Evolutionary conservation across 805 yeast species (phyloP).

Genomic region (Hermanozyma aechmeae): DNA sequence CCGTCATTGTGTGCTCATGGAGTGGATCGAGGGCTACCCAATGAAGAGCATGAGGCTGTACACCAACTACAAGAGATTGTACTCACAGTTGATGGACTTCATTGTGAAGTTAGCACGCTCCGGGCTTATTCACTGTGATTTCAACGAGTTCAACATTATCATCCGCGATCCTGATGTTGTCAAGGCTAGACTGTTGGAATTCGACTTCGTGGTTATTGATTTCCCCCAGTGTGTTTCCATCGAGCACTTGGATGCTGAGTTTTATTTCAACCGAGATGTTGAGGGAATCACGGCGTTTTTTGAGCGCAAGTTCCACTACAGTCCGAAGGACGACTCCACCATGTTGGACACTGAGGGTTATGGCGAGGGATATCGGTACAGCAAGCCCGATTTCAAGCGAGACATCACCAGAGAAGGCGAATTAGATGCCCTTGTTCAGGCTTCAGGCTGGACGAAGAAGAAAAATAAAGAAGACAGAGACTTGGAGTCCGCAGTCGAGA

Average conservation of each 20-base stretch:
- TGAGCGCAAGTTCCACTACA: constrained; percentile 64
- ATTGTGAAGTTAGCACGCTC: constrained; percentile 74
- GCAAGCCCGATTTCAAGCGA: constrained; percentile 70
- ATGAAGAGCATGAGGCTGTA: constrained; percentile 78
- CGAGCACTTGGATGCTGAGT: constrained; percentile 81
- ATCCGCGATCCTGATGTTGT: constrained; percentile 53
- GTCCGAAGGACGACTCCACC: constrained; percentile 55
- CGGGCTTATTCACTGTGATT: constrained; percentile 96
- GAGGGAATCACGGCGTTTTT: constrained; percentile 83
- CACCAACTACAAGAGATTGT: constrained; percentile 58
- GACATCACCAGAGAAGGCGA: constrained; percentile 63
- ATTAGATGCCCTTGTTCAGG: constrained; percentile 81
- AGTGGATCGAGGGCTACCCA: constrained; percentile 79
- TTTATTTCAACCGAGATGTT: constrained; percentile 86
- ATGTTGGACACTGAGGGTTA: constrained; percentile 74
- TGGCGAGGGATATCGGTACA: constrained; percentile 70
- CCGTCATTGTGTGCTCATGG: constrained; percentile 91
- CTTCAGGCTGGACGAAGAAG: constrained; percentile 68
- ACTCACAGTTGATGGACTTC: constrained; percentile 80
- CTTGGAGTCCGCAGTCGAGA: constrained; percentile 66
- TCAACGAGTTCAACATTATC: constrained; percentile 93
- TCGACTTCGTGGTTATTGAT: constrained; percentile 85
- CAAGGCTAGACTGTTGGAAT: constrained; percentile 34
- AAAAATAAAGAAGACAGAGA: constrained; percentile 40
- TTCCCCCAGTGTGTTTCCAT: constrained; percentile 97